A percentile compares a stretch with the other conserved stretches of the same genome.
phyloP scores from a whole-genome alignment of 2,329 filamentous ascomycete species.

The Paecilomyces sp. region DNA sequence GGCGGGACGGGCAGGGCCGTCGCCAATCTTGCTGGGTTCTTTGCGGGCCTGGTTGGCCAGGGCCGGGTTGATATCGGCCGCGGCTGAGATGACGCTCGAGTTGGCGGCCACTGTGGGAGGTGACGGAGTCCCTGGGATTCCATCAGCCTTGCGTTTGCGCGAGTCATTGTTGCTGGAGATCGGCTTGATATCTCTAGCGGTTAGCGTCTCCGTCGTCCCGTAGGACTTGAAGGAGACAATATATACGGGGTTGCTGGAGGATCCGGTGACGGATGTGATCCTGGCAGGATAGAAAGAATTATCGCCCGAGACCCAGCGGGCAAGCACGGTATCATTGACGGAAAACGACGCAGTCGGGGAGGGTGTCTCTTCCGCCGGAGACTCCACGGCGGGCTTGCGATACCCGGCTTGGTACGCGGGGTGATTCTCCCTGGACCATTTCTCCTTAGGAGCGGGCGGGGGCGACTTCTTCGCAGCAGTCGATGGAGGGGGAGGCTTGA shows the following conservation, averaged over 20 bases:
- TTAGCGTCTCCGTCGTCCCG: constrained; percentile 68
- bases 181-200: constrained; percentile 76
- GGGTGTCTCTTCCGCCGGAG: constrained; percentile 46
- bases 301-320: constrained; percentile 86
- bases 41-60: constrained; percentile 58
- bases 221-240: constrained; percentile 94
- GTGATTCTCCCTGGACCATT: constrained; percentile 76
- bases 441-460: constrained; percentile 54
- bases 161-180: constrained; percentile 54
- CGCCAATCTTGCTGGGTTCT: constrained; percentile 56
- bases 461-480: constrained; percentile 39
- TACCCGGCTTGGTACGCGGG: constrained; percentile 63
- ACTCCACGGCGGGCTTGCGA: constrained; percentile 36
- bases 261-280: constrained; percentile 90
- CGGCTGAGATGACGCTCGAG: constrained; percentile 57
- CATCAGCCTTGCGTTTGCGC: constrained; percentile 81
- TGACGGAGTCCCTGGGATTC: constrained; percentile 50
- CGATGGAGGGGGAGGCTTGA: constrained; percentile 55
- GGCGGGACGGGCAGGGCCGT: constrained; percentile 51
- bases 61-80: constrained; percentile 59
- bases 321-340: constrained; percentile 84
- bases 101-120: constrained; percentile 34
- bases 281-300: constrained; percentile 84
- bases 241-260: constrained; percentile 83
- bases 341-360: constrained; percentile 57